phyloP scores from a whole-genome alignment of 148 eudicot genomes.

The Nyssa sinensis region DNA sequence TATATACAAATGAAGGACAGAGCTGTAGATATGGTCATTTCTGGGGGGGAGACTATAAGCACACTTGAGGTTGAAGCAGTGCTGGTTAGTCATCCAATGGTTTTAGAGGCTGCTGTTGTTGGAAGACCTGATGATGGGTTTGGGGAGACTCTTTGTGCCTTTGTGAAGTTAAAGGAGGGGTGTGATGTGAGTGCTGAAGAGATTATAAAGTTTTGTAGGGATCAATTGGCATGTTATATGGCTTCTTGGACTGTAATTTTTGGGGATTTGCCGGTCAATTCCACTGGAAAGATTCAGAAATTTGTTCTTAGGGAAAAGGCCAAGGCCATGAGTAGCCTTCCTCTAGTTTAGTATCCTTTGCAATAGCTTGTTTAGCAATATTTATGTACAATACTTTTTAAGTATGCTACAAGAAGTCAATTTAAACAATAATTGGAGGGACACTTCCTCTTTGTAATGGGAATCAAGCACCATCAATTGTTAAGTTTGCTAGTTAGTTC shows the following conservation, averaged over 20 bases:
- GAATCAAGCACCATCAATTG: background rate
- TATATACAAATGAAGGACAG: conserved; percentile 33
- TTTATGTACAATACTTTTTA: too few species aligned
- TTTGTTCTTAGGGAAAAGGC: conserved; percentile 54
- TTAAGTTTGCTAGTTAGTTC: too few species aligned
- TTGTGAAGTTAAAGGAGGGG: conserved; percentile 33
- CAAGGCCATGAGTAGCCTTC: conserved; percentile 31
- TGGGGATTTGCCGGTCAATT: conserved; percentile 54
- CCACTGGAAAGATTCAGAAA: conserved; percentile 72
- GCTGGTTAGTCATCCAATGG: conserved; percentile 25
- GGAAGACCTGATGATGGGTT: conserved; percentile 14
- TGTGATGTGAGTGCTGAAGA: conserved; percentile 15
- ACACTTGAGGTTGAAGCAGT: conserved; percentile 35
- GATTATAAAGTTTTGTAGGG: conserved; percentile 35
- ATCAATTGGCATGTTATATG: conserved; percentile 48
- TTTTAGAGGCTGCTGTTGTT: conserved; percentile 30
- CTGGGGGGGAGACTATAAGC: conserved; percentile 23
- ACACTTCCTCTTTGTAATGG: background rate
- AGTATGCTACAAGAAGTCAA: too few species aligned
- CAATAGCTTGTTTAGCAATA: too few species aligned
- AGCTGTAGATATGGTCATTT: conserved; percentile 9
- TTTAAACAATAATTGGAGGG: too few species aligned
- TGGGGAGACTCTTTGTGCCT: conserved; percentile 36
- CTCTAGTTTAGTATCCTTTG: too few species aligned
- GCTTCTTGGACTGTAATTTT: conserved; percentile 47